A percentile compares a stretch with the other conserved stretches of the same genome.
phyloP scores from a whole-genome alignment of 2,329 filamentous ascomycete genomes.

The Ceratocystis variospora region DNA sequence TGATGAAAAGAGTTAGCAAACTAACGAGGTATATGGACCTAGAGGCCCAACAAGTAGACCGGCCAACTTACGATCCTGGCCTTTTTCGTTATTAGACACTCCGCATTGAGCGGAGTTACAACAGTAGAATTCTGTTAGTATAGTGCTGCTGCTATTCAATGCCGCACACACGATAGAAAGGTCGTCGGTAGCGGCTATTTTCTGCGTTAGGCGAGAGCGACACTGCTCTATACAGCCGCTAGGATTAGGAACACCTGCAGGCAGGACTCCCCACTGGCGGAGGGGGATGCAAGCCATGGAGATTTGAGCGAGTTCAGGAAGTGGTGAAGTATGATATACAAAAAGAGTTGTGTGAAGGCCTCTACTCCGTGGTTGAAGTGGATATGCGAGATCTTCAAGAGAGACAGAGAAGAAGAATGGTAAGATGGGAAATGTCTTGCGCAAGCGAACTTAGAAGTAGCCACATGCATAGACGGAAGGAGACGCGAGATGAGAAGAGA shows the following conservation, averaged over 20 bases:
- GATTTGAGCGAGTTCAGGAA: background rate
- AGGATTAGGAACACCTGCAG: conserved; percentile 19
- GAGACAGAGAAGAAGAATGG: background rate
- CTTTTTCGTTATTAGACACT: conserved; percentile 14
- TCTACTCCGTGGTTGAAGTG: background rate
- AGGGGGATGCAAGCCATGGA: background rate
- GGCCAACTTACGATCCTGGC: conserved; percentile 18
- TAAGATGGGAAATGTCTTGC: conserved; percentile 2
- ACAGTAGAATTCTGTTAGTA: conserved; percentile 18
- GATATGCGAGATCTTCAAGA: background rate
- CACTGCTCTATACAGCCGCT: conserved; percentile 16
- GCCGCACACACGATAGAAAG: conserved; percentile 11
- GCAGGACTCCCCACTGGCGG: background rate
- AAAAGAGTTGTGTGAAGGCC: background rate
- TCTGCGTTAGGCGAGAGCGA: conserved; percentile 14
- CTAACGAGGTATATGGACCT: background rate
- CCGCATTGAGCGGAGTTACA: conserved; percentile 19
- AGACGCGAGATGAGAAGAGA: conserved; percentile 4
- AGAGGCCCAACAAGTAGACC: background rate
- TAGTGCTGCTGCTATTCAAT: background rate
- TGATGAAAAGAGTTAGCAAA: background rate
- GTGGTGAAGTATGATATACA: background rate
- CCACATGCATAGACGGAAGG: conserved; percentile 1
- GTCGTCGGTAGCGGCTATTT: conserved; percentile 13
- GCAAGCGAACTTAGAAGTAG: background rate